Base-by-base conservation (phyloP, 2,329 filamentous ascomycete species). In the Alternaria sp. region DNA sequence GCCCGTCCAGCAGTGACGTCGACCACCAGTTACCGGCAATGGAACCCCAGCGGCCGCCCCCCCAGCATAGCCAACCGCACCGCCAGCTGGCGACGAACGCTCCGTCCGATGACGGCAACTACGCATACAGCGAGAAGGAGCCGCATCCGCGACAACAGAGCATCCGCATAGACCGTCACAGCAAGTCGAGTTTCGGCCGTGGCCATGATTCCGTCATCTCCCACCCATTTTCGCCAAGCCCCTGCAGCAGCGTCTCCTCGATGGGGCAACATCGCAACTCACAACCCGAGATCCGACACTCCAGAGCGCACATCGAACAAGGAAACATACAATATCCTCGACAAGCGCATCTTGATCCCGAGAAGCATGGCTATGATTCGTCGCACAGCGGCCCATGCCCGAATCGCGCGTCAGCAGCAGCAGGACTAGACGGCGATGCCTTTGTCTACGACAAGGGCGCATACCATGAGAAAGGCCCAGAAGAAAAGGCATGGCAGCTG, bases 401-500 rank as follows among this genome's bases (percentile, higher is more conserved):
- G 9, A 65, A 67, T 54, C 68, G 61, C 49, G 56, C 61, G 34
- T 70, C 67, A 54, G 54, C 49, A 26, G 54, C 49, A 26, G 67
- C 66, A 3, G 65, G 63, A 24, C 67, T 61, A 53, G 66, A 68
- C 31, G 60, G 63, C 10, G 65, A 68, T 56, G 64, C 62, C 10
- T 63, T 67, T 7, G 58, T 73, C 9, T 73, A 75, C 58, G 74
- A 78, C 48, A 74, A 77, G 31, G 71, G 69, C 60, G 73, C 78
- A 31, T 77, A 76, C 33, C 72, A 72, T 29, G 75, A 78, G 46
- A 72, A 74, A 46, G 61, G 74, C 5, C 76, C 81, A 24, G 78
- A 81, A 60, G 72, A 78, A 46, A 81, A 80, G 57, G 76, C 79
- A n/a, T 69, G 80, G 60, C 77, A 78, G 62, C 73, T 82, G 21